These are phyloP conservation scores for Herpotrichia juniperi DNA, from an alignment of 2,329 filamentous ascomycete genomes.

Conservation along the genomic window DNA sequence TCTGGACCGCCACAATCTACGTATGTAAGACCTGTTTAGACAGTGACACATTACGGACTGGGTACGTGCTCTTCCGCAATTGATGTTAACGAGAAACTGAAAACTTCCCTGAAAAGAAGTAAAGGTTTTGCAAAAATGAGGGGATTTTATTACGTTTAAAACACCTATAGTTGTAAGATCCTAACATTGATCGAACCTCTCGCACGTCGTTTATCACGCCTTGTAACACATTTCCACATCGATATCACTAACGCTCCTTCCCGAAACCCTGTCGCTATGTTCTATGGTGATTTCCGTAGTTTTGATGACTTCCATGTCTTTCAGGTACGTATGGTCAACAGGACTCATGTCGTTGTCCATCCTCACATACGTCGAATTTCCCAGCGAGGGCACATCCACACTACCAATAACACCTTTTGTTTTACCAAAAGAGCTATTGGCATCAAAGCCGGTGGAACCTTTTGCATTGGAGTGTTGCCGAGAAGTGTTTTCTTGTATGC, in stretches of 20 bases:
- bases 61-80: too few species aligned
- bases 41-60: too few species aligned
- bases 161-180: too few species aligned
- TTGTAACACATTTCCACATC: constrained; percentile 8
- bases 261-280: constrained; percentile 1
- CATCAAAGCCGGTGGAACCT: background rate
- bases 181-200: background rate
- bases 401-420: background rate
- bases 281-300: constrained; percentile 17
- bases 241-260: background rate
- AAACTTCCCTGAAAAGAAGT: too few species aligned
- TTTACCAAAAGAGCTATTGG: constrained; percentile 1
- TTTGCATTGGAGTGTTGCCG: constrained; percentile 6
- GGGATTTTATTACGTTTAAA: too few species aligned
- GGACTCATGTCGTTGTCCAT: constrained; percentile 11
- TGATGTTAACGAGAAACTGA: too few species aligned
- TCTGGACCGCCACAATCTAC: too few species aligned
- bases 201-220: background rate
- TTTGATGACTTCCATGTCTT: constrained; percentile 18
- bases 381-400: background rate
- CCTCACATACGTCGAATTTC: constrained; percentile 17
- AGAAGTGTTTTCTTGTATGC: constrained; percentile 12
- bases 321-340: background rate
- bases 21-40: too few species aligned
- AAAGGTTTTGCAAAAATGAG: too few species aligned